These are phyloP conservation scores for Gossypium longicalyx DNA, from an alignment of 345 rosid species.

Conservation along the genomic window DNA sequence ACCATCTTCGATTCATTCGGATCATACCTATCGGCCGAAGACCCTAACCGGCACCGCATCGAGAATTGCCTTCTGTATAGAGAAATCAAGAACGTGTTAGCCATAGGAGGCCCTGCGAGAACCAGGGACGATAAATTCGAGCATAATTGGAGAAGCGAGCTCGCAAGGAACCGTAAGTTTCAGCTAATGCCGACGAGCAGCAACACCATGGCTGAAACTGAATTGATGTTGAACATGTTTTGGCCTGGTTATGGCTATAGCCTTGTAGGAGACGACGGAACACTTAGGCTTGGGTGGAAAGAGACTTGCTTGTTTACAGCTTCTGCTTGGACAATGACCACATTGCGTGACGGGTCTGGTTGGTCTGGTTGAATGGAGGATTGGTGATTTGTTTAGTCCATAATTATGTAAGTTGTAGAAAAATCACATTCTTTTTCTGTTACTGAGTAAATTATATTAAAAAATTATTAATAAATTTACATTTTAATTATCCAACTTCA, in stretches of 20 bases:
- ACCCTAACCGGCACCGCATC: constrained; percentile 35
- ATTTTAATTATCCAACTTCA: too few species aligned
- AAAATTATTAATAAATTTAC: too few species aligned
- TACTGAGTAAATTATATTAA: too few species aligned
- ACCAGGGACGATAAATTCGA: constrained; percentile 58
- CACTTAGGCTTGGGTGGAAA: constrained; percentile 66
- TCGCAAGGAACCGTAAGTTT: constrained; percentile 21
- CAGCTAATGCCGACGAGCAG: constrained; percentile 50
- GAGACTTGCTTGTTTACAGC: constrained; percentile 58
- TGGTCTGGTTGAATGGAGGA: neutral
- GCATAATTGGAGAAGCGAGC: constrained; percentile 46
- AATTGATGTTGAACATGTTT: constrained; percentile 57
- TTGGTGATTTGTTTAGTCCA: too few species aligned
- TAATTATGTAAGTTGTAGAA: too few species aligned
- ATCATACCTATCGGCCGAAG: constrained; percentile 36
- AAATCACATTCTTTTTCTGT: too few species aligned
- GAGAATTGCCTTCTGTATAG: constrained; percentile 47
- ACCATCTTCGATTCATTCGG: constrained; percentile 59
- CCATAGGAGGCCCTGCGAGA: constrained; percentile 59
- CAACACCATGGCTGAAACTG: constrained; percentile 63
- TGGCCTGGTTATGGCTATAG: constrained; percentile 46
- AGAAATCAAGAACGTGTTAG: constrained; percentile 61
- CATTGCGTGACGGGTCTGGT: neutral
- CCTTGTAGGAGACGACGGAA: constrained; percentile 55
- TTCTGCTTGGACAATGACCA: constrained; percentile 51